Conservation (phyloP, 352 stramenopile species). For the Pythium folliculosum region DNA sequence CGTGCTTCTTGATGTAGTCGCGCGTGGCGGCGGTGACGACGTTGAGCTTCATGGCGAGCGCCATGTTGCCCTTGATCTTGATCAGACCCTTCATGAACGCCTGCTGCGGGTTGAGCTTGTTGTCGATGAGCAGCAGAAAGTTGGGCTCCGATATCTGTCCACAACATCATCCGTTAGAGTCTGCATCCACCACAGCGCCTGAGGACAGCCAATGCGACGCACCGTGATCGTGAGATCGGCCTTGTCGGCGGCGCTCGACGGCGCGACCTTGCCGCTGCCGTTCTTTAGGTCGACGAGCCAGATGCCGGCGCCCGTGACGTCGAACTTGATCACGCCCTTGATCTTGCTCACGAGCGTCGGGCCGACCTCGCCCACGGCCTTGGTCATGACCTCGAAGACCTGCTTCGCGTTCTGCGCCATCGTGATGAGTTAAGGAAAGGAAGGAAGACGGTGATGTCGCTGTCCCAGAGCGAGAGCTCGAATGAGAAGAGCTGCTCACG, state of each 20-base stretch:
- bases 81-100: constrained; percentile 95
- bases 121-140: constrained; percentile 78
- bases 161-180: background rate
- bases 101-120: constrained; percentile 92
- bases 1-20: constrained; percentile 78
- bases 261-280: constrained; percentile 61
- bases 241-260: constrained; percentile 50
- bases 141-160: constrained; percentile 63
- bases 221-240: constrained; percentile 77
- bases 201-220: background rate
- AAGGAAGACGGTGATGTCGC: background rate
- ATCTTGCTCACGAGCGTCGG: constrained; percentile 72
- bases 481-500: constrained; percentile 27
- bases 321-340: constrained; percentile 83
- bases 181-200: background rate
- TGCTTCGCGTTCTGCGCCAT: constrained; percentile 54
- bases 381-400: constrained; percentile 72
- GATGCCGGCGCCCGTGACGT: constrained; percentile 59
- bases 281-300: constrained; percentile 85
- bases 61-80: constrained; percentile 96
- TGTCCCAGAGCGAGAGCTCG: constrained; percentile 6
- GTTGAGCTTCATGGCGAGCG: constrained; percentile 93
- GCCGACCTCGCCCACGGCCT: constrained; percentile 66
- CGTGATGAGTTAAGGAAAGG: background rate
- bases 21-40: constrained; percentile 84